Evolutionary conservation across 164 flowering plant species (phyloP).

Genomic region (Taxillus chinensis): DNA sequence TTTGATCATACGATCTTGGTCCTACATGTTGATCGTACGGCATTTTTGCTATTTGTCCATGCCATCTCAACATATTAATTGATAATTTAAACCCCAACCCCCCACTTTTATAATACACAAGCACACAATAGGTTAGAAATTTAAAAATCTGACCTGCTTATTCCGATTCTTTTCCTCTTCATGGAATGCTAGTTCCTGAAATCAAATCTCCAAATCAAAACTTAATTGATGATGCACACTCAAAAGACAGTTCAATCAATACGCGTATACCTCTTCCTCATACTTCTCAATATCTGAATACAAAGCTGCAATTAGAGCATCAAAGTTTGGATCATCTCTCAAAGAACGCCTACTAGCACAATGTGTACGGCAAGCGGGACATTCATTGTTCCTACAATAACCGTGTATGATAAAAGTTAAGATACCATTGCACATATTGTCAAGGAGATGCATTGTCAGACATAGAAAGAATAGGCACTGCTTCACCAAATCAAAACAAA

Average conservation of each 20-base stretch:
- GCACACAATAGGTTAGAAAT: neutral
- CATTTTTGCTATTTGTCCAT: too few relatives aligned
- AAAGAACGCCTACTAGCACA: conserved; percentile 1
- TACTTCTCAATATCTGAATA: conserved; percentile 31
- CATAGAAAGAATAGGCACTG: too few relatives aligned
- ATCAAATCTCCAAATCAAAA: neutral
- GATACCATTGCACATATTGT: neutral
- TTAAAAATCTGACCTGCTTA: conserved; percentile 19
- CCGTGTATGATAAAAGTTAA: neutral
- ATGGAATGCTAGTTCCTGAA: conserved; percentile 26
- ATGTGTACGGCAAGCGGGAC: conserved; percentile 4
- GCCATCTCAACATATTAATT: too few relatives aligned
- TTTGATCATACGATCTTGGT: too few relatives aligned
- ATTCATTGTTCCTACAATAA: conserved; percentile 1
- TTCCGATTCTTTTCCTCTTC: conserved; percentile 31
- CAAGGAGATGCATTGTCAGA: too few relatives aligned
- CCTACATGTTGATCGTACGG: too few relatives aligned
- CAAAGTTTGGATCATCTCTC: conserved; percentile 11
- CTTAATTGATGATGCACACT: conserved; percentile 1
- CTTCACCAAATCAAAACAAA: too few relatives aligned
- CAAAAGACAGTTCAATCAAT: neutral
- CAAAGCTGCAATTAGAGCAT: conserved; percentile 23
- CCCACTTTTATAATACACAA: too few relatives aligned
- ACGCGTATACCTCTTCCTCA: conserved; percentile 26
- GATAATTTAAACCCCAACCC: too few relatives aligned